phyloP scores from a whole-genome alignment of 2,329 filamentous ascomycete species.

The Alternaria ethzedia region DNA sequence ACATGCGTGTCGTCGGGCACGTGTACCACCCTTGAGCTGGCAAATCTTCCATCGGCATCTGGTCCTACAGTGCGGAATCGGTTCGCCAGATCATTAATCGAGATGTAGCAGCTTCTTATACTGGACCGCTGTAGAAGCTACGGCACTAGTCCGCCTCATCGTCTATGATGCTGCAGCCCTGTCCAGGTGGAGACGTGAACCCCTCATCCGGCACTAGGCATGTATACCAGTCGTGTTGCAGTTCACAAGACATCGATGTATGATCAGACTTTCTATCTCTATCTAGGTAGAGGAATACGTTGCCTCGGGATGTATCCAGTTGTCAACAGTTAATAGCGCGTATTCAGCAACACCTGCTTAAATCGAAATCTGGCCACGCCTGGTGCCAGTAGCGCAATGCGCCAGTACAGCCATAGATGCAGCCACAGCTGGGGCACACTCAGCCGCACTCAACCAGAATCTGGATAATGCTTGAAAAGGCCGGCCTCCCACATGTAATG shows the following conservation, averaged over 20 bases:
- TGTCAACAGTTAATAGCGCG: not conserved
- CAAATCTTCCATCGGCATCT: too few relatives aligned
- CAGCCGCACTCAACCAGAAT: not conserved
- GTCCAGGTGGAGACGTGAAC: too few relatives aligned
- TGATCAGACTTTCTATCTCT: too few relatives aligned
- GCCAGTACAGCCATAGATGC: not conserved
- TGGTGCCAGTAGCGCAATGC: not conserved
- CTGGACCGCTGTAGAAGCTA: too few relatives aligned
- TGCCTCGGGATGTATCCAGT: not conserved
- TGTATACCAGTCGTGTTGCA: too few relatives aligned
- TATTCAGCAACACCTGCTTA: not conserved
- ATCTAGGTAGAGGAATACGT: not conserved
- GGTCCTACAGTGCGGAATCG: too few relatives aligned
- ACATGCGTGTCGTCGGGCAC: not conserved
- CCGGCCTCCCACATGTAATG: not conserved
- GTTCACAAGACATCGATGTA: too few relatives aligned
- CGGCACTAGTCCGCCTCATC: too few relatives aligned
- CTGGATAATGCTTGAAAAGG: not conserved
- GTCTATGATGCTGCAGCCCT: too few relatives aligned
- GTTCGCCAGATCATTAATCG: too few relatives aligned
- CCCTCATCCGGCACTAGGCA: too few relatives aligned
- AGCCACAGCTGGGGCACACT: not conserved
- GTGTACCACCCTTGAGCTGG: not conserved
- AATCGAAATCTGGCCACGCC: not conserved
- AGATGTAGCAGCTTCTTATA: too few relatives aligned